Evolutionary conservation across 371 early-diverging fungal genomes (phyloP), one percentile per base, ranked within the genome.

Genomic region (Circinella minor): DNA sequence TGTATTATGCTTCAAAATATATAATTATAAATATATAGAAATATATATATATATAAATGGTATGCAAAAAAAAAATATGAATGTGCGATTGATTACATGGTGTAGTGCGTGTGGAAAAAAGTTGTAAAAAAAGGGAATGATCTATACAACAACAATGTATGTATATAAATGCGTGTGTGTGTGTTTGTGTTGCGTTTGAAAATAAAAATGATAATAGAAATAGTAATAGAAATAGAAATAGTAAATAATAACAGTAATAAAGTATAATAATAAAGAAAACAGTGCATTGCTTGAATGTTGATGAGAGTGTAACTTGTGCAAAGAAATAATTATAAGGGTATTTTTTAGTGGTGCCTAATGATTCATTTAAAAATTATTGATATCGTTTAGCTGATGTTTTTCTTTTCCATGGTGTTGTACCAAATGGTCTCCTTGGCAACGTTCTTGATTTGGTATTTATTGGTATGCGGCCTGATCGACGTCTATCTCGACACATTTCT

Each of bases 401-500:
- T 10, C 57, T 20, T 34, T 57, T 57, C 57, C 66, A 37, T 13
- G 66, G 66, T 39, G 57, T 51, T 27, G 66, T 39, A n/a, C 59
- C 54, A 46, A 57, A 66, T 17, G 55, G 66, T 57, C 61, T 36
- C 20, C 69, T 47, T 34, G 69, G 69, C 39, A 63, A 18, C n/a
- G 71, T 60, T 18, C 67, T 47, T 20, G 67, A 66, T 66, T 69
- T 63, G 47, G 57, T 14, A 51, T 20, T 14, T 4, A 51, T 37
- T 3, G 66, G 61, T 18, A 63, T 38, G 14, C 71, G 72, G 10
- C 78, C 70, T 60, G 70, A 67, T 64, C 70, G 69, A 46, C 77
- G 70, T 13, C 74, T 70, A 17, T 76, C 76, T 38, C 83, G 73
- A 70, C 86, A 86, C 34, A 77, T 61, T 47, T 86, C 85, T 36